A percentile compares a stretch with the other conserved stretches of the same genome.
Conservation (phyloP, 2,329 filamentous ascomycete genomes). For the Phialemonium atrogriseum region DNA sequence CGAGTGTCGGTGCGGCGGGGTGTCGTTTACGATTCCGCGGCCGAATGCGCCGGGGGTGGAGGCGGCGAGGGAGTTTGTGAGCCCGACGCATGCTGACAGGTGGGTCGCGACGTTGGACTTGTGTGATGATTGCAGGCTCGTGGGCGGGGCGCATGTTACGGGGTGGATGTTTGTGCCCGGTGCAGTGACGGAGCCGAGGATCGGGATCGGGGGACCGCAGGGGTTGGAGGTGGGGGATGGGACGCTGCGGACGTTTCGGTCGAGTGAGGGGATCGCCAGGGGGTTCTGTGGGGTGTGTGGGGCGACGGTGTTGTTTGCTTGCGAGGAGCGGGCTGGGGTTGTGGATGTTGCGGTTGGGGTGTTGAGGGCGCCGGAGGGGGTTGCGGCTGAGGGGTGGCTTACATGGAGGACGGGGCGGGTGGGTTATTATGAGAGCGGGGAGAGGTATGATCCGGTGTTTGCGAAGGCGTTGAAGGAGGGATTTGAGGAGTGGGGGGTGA, state of each 20-base stretch:
- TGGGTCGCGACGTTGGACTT: slow-evolving; percentile 33
- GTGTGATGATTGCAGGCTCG: slow-evolving; percentile 35
- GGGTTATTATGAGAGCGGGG: slow-evolving; percentile 24
- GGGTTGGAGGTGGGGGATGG: slow-evolving; percentile 28
- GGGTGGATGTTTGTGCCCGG: slow-evolving; percentile 35
- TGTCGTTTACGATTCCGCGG: slow-evolving; percentile 35
- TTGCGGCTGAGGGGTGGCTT: slow-evolving; percentile 35
- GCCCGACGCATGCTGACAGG: slow-evolving; percentile 27
- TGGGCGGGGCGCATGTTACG: slow-evolving; percentile 30
- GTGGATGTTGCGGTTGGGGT: slow-evolving; percentile 35
- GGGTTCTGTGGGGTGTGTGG: slow-evolving; percentile 39
- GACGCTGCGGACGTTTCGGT: slow-evolving; percentile 33
- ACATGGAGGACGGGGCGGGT: slow-evolving; percentile 32
- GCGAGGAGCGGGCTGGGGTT: slow-evolving; percentile 20
- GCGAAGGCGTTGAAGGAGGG: slow-evolving; percentile 25
- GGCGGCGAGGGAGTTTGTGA: slow-evolving; percentile 24
- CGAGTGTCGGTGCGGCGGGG: slow-evolving; percentile 37
- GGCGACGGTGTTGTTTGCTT: slow-evolving; percentile 31
- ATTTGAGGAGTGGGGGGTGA: slow-evolving; percentile 26
- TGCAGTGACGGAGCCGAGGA: slow-evolving; percentile 23
- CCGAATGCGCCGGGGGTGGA: slow-evolving; percentile 24
- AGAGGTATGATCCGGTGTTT: slow-evolving; percentile 27
- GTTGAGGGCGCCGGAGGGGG: slow-evolving; percentile 33
- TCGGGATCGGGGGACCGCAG: too few species aligned
- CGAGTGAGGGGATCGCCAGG: slow-evolving; percentile 27